Conservation (phyloP, 73 alveolate genomes). For the Blepharisma stoltei region DNA sequence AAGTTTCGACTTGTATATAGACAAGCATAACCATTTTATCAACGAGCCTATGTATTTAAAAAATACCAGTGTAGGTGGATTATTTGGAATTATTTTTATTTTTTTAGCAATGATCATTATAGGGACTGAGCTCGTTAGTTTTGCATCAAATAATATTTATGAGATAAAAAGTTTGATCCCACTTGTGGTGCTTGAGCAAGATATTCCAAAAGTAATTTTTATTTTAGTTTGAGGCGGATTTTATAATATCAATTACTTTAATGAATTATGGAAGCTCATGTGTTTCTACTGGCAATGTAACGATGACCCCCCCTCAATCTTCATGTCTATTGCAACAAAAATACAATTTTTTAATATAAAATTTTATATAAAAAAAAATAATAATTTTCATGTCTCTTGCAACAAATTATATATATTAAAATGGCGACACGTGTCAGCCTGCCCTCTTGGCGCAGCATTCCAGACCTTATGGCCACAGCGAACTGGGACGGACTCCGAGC, state of each 20-base stretch:
- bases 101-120: neutral
- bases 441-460: too few species aligned
- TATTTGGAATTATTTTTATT: neutral
- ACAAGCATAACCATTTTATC: neutral
- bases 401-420: too few species aligned
- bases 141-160: neutral
- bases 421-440: too few species aligned
- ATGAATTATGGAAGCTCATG: slow-evolving; percentile 16
- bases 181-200: neutral
- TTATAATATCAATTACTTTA: neutral
- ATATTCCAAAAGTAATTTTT: neutral
- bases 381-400: too few species aligned
- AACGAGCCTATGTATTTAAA: neutral
- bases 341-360: too few species aligned
- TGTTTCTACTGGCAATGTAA: neutral
- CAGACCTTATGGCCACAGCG: too few species aligned
- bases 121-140: neutral
- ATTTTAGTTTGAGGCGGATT: neutral
- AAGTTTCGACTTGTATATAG: neutral
- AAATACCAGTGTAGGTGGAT: neutral
- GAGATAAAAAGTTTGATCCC: neutral
- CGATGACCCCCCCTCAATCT: too few species aligned
- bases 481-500: too few species aligned
- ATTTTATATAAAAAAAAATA: too few species aligned
- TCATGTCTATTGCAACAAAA: too few species aligned